phyloP scores from a whole-genome alignment of 495 filamentous ascomycete genomes.

The Aspergillus indologenus region DNA sequence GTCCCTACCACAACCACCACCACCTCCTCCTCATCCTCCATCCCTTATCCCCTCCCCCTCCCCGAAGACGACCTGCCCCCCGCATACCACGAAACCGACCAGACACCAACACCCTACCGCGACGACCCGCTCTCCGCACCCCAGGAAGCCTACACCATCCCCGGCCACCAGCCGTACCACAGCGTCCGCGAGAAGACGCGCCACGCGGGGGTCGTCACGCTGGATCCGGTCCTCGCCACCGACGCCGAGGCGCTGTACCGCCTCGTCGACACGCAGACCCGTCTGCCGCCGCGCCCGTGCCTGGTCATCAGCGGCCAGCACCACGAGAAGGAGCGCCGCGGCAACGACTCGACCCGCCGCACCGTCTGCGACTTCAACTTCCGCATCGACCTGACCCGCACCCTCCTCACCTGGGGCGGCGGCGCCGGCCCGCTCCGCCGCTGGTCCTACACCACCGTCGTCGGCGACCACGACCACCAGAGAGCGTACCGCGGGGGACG shows the following conservation, averaged over 20 bases:
- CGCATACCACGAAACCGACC: slow-evolving; percentile 14
- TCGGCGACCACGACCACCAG: slow-evolving; percentile 25
- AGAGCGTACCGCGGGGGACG: slow-evolving; percentile 33
- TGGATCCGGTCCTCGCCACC: slow-evolving; percentile 25
- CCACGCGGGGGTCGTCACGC: slow-evolving; percentile 22
- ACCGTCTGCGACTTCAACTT: slow-evolving; percentile 41
- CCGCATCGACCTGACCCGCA: slow-evolving; percentile 34
- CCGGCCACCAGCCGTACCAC: slow-evolving; percentile 7
- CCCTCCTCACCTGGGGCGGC: slow-evolving; percentile 28
- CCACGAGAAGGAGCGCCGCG: slow-evolving; percentile 3
- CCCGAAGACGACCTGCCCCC: slow-evolving; percentile 12
- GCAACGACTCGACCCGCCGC: slow-evolving; percentile 31
- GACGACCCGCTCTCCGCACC: slow-evolving; percentile 2
- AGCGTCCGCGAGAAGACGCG: slow-evolving; percentile 11
- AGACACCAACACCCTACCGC: neutral
- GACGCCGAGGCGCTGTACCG: slow-evolving; percentile 25
- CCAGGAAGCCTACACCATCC: slow-evolving; percentile 7
- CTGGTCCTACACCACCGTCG: slow-evolving; percentile 23
- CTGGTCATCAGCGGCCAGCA: slow-evolving; percentile 38
- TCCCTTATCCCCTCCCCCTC: neutral
- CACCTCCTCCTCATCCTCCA: neutral
- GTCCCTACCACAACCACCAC: too few species aligned
- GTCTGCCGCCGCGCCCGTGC: slow-evolving; percentile 36
- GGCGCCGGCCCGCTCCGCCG: neutral
- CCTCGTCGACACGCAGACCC: slow-evolving; percentile 30